These are phyloP conservation scores for Podospora bellae-mahoneyi DNA, from an alignment of 495 filamentous ascomycete genomes.

Conservation along the genomic window DNA sequence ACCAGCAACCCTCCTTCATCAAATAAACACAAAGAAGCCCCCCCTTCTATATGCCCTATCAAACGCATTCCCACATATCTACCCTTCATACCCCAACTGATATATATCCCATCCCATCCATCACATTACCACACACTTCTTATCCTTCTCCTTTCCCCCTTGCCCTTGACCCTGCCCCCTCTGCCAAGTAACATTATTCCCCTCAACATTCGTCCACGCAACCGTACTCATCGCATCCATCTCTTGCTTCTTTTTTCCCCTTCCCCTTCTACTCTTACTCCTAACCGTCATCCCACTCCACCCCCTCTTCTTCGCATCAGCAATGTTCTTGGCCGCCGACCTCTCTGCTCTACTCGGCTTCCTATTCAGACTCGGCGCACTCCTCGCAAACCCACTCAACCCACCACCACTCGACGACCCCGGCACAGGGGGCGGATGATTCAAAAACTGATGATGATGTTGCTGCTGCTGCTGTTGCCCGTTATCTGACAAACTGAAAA, in stretches of 20 bases:
- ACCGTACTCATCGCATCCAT: constrained; percentile 38
- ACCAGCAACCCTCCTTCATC: background rate
- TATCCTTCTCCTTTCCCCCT: constrained; percentile 35
- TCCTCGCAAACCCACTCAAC: constrained; percentile 16
- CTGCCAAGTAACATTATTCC: constrained; percentile 6
- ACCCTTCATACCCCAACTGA: background rate
- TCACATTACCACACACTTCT: constrained; percentile 57
- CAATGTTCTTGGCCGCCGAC: constrained; percentile 53
- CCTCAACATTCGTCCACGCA: constrained; percentile 47
- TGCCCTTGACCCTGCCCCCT: constrained; percentile 1
- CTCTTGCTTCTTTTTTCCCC: constrained; percentile 29
- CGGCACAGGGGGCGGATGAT: constrained; percentile 27
- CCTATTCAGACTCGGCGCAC: constrained; percentile 37
- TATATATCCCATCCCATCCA: background rate
- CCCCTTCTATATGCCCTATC: background rate
- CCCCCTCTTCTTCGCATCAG: constrained; percentile 51
- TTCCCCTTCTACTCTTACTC: constrained; percentile 28
- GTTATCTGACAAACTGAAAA: constrained; percentile 72
- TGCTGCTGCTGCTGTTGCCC: constrained; percentile 51
- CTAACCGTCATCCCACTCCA: constrained; percentile 48
- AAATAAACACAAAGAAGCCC: background rate
- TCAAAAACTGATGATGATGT: constrained; percentile 22
- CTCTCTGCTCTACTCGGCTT: constrained; percentile 51
- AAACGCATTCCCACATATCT: background rate
- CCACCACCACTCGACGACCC: constrained; percentile 20